Percentiles rank a stretch among this genome's conserved stretches.
These are phyloP conservation scores for Fraxinus velutina DNA, from an alignment of 305 asterid genomes.

Conservation along the genomic window DNA sequence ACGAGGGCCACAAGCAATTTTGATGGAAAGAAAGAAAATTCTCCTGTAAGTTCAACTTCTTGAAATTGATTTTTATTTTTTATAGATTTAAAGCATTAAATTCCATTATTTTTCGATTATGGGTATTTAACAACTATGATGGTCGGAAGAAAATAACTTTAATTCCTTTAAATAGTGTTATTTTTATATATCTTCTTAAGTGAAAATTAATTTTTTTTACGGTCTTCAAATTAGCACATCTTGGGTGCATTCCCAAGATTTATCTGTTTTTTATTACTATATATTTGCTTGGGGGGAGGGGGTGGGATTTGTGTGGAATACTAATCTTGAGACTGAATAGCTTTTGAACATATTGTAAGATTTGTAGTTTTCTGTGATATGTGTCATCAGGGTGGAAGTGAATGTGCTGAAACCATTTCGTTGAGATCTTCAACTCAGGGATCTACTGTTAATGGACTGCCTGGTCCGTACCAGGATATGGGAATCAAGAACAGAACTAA, in stretches of 20 bases:
- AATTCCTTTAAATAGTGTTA: neutral
- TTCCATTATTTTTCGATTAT: neutral
- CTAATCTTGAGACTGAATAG: conserved; percentile 3
- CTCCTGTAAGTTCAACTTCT: conserved; percentile 38
- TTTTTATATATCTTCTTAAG: neutral
- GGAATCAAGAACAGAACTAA: conserved; percentile 28
- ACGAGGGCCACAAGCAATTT: conserved; percentile 36
- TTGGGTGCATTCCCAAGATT: neutral
- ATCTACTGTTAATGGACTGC: conserved; percentile 37
- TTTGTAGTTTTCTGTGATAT: neutral
- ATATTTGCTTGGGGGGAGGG: neutral
- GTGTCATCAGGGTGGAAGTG: conserved; percentile 53
- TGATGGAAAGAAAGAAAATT: conserved; percentile 42
- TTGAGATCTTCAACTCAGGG: conserved; percentile 50
- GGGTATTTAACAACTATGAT: neutral
- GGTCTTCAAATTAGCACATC: neutral
- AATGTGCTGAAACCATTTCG: conserved; percentile 46
- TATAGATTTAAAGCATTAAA: neutral
- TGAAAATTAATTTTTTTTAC: neutral
- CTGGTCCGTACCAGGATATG: conserved; percentile 22
- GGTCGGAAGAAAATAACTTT: neutral
- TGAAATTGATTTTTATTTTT: neutral
- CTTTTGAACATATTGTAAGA: conserved; percentile 4
- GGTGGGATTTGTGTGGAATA: neutral
- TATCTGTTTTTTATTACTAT: neutral